Evolutionary conservation across 768 basidiomycete genomes (phyloP), one percentile per base, ranked within the genome.

Genomic region (Leucosporidium yakuticum): DNA sequence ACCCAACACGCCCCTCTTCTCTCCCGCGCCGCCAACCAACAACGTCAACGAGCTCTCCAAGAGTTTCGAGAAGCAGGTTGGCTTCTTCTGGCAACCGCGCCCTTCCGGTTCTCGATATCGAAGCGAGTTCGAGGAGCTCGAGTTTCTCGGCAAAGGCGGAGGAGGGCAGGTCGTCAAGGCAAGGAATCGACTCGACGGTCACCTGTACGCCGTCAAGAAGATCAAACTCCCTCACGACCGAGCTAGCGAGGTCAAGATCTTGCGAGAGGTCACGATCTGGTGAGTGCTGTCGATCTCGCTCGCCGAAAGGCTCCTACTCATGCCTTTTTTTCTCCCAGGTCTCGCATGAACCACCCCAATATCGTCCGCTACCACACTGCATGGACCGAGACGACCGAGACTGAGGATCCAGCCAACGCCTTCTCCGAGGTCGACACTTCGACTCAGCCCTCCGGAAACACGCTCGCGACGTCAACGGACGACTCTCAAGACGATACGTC

Each of bases 121-220:
- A 6, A 61, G 50, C 51, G 75, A 76, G 57, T 76, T 76, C 56
- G 74, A 75, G 60, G 75, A 76, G 63, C 69, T 76, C n/a, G 73
- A 74, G 60, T 73, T 73, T 49, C 60, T 74, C 21, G 75, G 73
- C 2, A 60, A 64, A 19, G 75, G 75, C 6, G 75, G 75, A 9
- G 74, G 74, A n/a, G 75, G 75, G 2, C 73, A 74, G 57, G 75
- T 76, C 36, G 75, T 76, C 56, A 76, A 76, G 60, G 75, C 75
- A 20, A 44, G 73, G 36, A 76, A 76, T 56, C 60, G 69, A 20
- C 69, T 76, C 47, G 75, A 76, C 48, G 72, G 71, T n/a, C 57
- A 64, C 21, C 50, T 63, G 25, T 68, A 72, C 60, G 75, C 75
- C 4, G 64, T 76, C 64, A 76, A 76, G 66, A 76, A 74, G 63